Percentiles rank a stretch among this genome's conserved stretches.
These are phyloP conservation scores for Cryphonectria nitschkei DNA, from an alignment of 2,329 filamentous ascomycete species.

Conservation along the genomic window DNA sequence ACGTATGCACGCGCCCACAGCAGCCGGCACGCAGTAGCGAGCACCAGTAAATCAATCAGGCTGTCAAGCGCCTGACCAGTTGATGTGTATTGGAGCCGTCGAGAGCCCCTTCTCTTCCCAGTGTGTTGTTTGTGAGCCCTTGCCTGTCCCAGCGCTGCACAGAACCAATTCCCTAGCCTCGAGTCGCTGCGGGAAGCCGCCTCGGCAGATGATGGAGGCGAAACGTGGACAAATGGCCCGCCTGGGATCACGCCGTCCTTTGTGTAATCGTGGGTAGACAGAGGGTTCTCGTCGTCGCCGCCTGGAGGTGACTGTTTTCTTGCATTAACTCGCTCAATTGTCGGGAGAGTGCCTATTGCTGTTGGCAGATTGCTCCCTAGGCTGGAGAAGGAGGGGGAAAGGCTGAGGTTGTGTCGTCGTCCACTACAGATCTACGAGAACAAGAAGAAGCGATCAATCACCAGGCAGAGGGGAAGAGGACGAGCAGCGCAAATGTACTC, in stretches of 20 bases:
- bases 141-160: constrained; percentile 18
- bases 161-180: constrained; percentile 1
- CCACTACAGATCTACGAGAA: constrained; percentile 11
- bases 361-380: background rate
- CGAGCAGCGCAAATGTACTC: background rate
- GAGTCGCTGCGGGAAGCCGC: constrained; percentile 21
- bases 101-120: background rate
- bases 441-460: background rate
- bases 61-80: background rate
- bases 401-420: background rate
- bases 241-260: constrained; percentile 19
- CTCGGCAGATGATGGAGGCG: constrained; percentile 21
- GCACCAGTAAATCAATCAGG: background rate
- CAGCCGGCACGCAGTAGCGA: background rate
- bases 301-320: background rate
- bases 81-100: background rate
- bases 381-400: background rate
- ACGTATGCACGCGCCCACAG: constrained; percentile 10
- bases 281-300: constrained; percentile 7
- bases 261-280: constrained; percentile 25
- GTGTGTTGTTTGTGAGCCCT: background rate
- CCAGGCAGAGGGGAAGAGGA: no score
- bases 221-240: background rate
- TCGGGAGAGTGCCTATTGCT: background rate
- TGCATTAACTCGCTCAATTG: constrained; percentile 8